Percentiles rank a stretch among this genome's conserved stretches.
phyloP scores from a whole-genome alignment of 345 rosid species.

The Garcia nutans region DNA sequence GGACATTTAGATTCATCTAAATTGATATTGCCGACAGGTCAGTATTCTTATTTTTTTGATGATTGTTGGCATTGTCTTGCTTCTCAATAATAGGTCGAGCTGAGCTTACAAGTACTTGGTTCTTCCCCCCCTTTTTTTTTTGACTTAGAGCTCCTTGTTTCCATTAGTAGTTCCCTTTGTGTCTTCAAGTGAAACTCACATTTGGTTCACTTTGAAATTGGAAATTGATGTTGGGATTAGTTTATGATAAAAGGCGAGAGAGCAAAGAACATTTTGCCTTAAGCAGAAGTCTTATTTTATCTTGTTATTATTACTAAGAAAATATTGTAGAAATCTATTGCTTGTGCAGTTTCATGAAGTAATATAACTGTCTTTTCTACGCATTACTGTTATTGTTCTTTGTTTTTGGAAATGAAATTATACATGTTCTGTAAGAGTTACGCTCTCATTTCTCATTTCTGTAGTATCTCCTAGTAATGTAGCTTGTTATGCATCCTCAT shows the following conservation, averaged over 20 bases:
- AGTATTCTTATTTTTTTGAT: slow-evolving; percentile 8
- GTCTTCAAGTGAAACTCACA: not conserved
- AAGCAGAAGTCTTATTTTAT: not conserved
- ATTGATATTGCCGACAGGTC: slow-evolving; percentile 64
- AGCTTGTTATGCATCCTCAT: no score
- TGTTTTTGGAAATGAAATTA: not conserved
- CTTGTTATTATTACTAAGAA: not conserved
- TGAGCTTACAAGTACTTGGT: not conserved
- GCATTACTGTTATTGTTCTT: not conserved
- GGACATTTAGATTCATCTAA: slow-evolving; percentile 59
- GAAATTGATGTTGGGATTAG: not conserved
- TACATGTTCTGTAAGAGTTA: not conserved
- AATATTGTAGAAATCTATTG: not conserved
- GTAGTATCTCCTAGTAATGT: not conserved
- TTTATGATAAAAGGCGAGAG: not conserved
- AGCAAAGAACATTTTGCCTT: not conserved
- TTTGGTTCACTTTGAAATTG: not conserved
- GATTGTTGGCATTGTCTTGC: not conserved
- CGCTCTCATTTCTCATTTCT: not conserved
- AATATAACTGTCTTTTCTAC: not conserved
- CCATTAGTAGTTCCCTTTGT: not conserved
- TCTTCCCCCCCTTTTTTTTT: no score
- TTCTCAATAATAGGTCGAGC: not conserved
- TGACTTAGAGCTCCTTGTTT: no score
- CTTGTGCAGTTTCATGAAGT: not conserved